These are phyloP conservation scores for Mycoemilia scoparia DNA, from an alignment of 192 early-diverging fungal species.

Conservation along the genomic window DNA sequence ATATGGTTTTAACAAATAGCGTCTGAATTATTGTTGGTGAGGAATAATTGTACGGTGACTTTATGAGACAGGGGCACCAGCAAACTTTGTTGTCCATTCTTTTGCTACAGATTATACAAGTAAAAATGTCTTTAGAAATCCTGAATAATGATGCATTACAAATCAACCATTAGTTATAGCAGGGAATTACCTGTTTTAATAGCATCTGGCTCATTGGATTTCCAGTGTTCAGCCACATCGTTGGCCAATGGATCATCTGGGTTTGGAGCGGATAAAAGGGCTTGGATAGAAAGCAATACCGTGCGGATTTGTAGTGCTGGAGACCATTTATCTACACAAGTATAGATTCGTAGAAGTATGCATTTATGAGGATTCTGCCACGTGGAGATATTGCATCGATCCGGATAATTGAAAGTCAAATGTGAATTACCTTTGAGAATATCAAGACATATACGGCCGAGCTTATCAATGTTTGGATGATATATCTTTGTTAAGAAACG, in stretches of 20 bases:
- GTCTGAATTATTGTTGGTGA: too few species aligned
- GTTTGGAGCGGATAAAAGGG: constrained; percentile 88
- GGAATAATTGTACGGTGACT: too few species aligned
- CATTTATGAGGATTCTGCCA: too few species aligned
- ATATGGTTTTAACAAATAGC: too few species aligned
- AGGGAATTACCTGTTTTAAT: constrained; percentile 57
- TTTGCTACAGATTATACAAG: too few species aligned
- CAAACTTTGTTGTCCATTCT: too few species aligned
- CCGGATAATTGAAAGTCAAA: background rate
- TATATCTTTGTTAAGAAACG: constrained; percentile 97
- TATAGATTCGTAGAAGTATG: too few species aligned
- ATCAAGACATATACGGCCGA: constrained; percentile 93
- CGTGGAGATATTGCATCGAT: background rate
- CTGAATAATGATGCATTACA: too few species aligned
- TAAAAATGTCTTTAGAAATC: too few species aligned
- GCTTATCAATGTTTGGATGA: constrained; percentile 97
- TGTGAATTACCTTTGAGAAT: constrained; percentile 66
- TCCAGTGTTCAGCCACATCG: constrained; percentile 98
- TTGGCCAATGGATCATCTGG: constrained; percentile 97
- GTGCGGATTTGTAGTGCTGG: constrained; percentile 97
- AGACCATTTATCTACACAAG: constrained; percentile 79
- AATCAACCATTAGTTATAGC: too few species aligned
- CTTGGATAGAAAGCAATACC: constrained; percentile 92
- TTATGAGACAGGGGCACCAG: too few species aligned
- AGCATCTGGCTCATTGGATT: constrained; percentile 84